Evolutionary conservation across 108 stramenopile species (phyloP).

Genomic region (Nitzschia inconspicua): DNA sequence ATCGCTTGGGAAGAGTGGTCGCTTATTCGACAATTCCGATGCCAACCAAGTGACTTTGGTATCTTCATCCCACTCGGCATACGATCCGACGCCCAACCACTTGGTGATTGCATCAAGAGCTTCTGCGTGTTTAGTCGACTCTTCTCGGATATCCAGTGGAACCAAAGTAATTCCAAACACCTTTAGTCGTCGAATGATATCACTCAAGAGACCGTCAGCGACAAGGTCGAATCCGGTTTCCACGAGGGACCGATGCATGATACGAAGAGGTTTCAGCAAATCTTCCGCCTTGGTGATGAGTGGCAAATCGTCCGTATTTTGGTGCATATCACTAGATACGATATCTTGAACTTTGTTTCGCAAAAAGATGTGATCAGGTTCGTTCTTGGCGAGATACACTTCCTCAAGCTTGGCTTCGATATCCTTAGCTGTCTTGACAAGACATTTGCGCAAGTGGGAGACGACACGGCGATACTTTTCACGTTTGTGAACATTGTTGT

Average conservation of each 20-base stretch:
- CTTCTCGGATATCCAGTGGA: constrained; percentile 95
- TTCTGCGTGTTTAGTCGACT: constrained; percentile 85
- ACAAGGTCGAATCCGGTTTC: constrained; percentile 83
- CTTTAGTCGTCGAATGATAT: constrained; percentile 88
- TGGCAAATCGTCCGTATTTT: constrained; percentile 60
- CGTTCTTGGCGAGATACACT: constrained; percentile 11
- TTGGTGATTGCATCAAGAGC: constrained; percentile 94
- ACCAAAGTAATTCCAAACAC: constrained; percentile 91
- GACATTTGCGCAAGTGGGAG: constrained; percentile 67
- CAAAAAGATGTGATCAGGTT: constrained; percentile 17
- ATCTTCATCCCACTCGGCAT: constrained; percentile 90
- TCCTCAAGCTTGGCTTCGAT: constrained; percentile 48
- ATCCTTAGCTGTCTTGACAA: constrained; percentile 68
- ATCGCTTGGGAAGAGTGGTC: constrained; percentile 85
- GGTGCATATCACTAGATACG: constrained; percentile 15
- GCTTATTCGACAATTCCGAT: constrained; percentile 78
- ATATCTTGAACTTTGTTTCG: constrained; percentile 11
- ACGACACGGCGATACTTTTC: constrained; percentile 86
- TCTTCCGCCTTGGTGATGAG: constrained; percentile 65
- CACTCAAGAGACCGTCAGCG: constrained; percentile 88
- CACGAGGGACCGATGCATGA: constrained; percentile 82
- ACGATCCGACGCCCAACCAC: constrained; percentile 89
- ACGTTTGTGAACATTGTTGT: constrained; percentile 35
- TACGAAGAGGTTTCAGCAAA: constrained; percentile 71
- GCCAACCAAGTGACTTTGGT: constrained; percentile 83